These are phyloP conservation scores for Boletus chippewaensis DNA, from an alignment of 1,284 basidiomycete genomes.

Conservation along the genomic window DNA sequence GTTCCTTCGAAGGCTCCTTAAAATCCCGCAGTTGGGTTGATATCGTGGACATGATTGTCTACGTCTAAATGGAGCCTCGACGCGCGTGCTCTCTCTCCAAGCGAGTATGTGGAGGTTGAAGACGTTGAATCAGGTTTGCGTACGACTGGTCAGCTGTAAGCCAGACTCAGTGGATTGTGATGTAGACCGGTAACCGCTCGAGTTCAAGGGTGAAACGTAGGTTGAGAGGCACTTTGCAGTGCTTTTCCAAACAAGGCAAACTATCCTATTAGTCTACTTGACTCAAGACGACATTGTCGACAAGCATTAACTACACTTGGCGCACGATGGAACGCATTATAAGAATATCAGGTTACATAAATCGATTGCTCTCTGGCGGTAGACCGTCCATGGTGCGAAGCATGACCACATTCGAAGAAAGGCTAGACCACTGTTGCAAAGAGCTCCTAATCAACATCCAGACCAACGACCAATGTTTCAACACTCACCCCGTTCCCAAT, in stretches of 20 bases:
- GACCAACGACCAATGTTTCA: not conserved
- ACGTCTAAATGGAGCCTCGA: slow-evolving; percentile 1
- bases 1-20: slow-evolving; percentile 85
- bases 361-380: slow-evolving; percentile 24
- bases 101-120: not conserved
- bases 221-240: slow-evolving; percentile 12
- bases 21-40: slow-evolving; percentile 82
- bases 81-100: not conserved
- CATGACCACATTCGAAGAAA: slow-evolving; percentile 48
- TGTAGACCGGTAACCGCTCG: slow-evolving; percentile 1
- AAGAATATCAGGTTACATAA: slow-evolving; percentile 14
- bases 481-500: slow-evolving; percentile 38
- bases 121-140: not conserved
- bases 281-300: no score
- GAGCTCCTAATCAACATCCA: not conserved
- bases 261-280: no score
- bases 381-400: slow-evolving; percentile 34
- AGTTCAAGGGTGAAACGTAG: not conserved
- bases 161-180: slow-evolving; percentile 8
- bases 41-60: slow-evolving; percentile 60
- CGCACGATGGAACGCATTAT: not conserved
- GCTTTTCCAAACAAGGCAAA: slow-evolving; percentile 20
- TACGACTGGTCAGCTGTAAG: slow-evolving; percentile 1
- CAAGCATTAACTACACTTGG: no score
- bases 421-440: slow-evolving; percentile 44